These are phyloP conservation scores for Eimeria zaria DNA, from an alignment of 169 alveolate genomes.

Conservation along the genomic window DNA sequence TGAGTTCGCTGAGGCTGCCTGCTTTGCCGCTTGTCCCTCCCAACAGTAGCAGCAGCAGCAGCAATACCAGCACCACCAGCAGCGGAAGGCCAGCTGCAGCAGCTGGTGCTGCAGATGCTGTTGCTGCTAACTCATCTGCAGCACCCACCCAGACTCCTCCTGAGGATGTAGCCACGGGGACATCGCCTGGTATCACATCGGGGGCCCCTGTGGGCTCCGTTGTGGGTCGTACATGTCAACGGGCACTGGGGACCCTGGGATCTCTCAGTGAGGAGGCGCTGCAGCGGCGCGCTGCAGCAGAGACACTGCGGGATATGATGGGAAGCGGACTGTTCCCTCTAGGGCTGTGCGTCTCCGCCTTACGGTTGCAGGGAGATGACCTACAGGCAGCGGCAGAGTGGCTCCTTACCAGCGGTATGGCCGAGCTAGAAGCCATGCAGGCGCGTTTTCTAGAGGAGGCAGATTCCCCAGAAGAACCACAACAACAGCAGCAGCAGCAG, in stretches of 20 bases:
- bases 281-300: conserved; percentile 87
- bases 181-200: background rate
- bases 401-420: conserved; percentile 85
- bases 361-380: conserved; percentile 85
- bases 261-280: conserved; percentile 81
- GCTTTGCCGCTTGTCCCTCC: background rate
- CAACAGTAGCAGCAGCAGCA: conserved; percentile 1
- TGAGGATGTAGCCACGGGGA: background rate
- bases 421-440: conserved; percentile 81
- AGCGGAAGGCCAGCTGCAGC: background rate
- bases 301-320: conserved; percentile 85
- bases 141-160: background rate
- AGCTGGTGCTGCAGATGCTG: background rate
- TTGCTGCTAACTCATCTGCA: background rate
- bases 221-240: background rate
- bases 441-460: conserved; percentile 72
- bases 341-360: conserved; percentile 82
- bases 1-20: background rate
- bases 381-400: conserved; percentile 86
- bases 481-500: conserved; percentile 47
- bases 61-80: background rate
- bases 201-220: conserved; percentile 4
- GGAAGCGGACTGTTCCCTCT: conserved; percentile 85
- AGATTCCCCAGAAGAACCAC: conserved; percentile 41
- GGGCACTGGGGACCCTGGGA: conserved; percentile 1